Conservation (phyloP, 805 yeast genomes). For the Priceomyces melissophilus region DNA sequence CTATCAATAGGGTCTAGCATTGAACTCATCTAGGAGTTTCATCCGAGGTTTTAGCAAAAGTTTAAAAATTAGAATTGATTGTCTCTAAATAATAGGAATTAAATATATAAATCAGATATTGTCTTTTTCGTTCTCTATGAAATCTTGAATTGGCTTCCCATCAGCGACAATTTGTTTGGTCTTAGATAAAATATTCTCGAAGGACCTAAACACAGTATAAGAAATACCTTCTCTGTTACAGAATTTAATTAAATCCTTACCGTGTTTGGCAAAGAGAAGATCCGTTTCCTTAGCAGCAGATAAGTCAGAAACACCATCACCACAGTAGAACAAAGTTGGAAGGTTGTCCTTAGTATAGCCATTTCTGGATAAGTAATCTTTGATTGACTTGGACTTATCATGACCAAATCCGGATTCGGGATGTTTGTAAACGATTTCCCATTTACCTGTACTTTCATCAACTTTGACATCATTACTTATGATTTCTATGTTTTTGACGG, state of each 20-base stretch:
- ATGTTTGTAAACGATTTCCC: constrained; percentile 87
- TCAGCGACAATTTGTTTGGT: constrained; percentile 50
- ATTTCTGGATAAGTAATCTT: constrained; percentile 36
- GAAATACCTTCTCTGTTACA: constrained; percentile 81
- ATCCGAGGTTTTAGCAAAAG: too few species aligned
- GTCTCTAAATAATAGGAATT: too few species aligned
- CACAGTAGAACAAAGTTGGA: constrained; percentile 85
- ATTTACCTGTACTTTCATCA: constrained; percentile 50
- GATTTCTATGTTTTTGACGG: constrained; percentile 68
- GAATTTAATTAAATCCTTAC: constrained; percentile 82
- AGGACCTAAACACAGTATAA: constrained; percentile 76
- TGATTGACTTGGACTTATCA: constrained; percentile 84
- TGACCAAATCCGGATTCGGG: constrained; percentile 85
- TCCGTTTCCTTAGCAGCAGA: constrained; percentile 96
- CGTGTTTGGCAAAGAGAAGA: constrained; percentile 87
- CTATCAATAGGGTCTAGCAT: too few species aligned
- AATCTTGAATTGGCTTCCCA: constrained; percentile 17
- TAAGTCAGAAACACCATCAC: constrained; percentile 96
- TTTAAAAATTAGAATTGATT: too few species aligned
- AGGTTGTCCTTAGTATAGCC: constrained; percentile 25
- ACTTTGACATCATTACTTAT: constrained; percentile 73
- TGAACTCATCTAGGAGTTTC: too few species aligned
- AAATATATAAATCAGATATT: background rate
- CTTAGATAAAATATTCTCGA: constrained; percentile 66
- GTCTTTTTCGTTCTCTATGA: constrained; percentile 18